Conservation (phyloP, 371 early-diverging fungal genomes). For the Ordospora colligata region DNA sequence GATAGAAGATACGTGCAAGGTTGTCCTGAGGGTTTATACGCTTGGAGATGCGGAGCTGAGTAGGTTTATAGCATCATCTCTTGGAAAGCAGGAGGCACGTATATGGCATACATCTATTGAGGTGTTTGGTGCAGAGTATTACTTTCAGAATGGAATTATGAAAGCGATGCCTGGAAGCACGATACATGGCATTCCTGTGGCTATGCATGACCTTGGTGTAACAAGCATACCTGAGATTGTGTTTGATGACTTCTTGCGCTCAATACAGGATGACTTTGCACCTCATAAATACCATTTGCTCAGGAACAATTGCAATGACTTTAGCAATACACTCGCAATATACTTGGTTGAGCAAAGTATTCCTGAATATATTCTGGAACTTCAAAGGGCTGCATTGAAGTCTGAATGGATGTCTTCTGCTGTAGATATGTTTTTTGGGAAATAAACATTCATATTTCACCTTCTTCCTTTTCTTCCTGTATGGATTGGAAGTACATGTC, state of each 20-base stretch:
- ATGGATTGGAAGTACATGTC: background rate
- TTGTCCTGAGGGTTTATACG: conserved; percentile 20
- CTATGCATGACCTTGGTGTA: conserved; percentile 43
- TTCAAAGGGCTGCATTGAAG: conserved; percentile 37
- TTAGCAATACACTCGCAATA: conserved; percentile 41
- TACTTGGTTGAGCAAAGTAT: conserved; percentile 48
- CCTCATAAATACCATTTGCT: conserved; percentile 54
- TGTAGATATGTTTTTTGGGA: background rate
- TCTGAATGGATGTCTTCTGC: background rate
- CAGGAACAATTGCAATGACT: conserved; percentile 60
- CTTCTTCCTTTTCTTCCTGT: conserved; percentile 15
- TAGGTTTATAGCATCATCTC: background rate
- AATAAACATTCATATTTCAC: conserved; percentile 4
- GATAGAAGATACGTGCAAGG: background rate
- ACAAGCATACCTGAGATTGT: conserved; percentile 37
- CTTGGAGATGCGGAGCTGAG: conserved; percentile 16
- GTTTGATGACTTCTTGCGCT: conserved; percentile 44
- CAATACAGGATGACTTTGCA: conserved; percentile 29
- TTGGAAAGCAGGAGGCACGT: conserved; percentile 50
- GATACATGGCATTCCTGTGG: conserved; percentile 34
- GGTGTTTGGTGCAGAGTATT: conserved; percentile 72
- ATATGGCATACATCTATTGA: conserved; percentile 75
- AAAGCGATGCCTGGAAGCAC: conserved; percentile 35
- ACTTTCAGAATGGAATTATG: conserved; percentile 68
- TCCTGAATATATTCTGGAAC: conserved; percentile 58